phyloP scores from a whole-genome alignment of 2,329 filamentous ascomycete genomes.

The Cylindrodendrum hubeiense region DNA sequence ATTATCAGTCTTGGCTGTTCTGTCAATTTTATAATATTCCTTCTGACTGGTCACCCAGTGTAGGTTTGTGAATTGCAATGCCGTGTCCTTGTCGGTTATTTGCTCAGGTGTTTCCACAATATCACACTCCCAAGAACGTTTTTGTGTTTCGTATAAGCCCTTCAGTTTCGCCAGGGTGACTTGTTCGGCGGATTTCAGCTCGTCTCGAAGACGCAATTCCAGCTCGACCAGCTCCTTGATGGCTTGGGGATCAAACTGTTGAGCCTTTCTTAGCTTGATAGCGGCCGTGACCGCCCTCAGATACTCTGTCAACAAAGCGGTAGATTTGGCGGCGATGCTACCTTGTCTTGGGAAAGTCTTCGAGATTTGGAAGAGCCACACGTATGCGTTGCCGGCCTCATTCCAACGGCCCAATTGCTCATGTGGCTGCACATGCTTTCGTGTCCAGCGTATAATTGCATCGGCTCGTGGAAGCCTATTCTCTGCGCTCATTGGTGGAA shows the following conservation, averaged over 20 bases:
- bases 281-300: slow-evolving; percentile 24
- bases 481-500: background rate
- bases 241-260: background rate
- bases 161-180: background rate
- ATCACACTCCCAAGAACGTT: background rate
- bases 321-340: slow-evolving; percentile 19
- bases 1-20: too few relatives aligned
- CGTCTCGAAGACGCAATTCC: background rate
- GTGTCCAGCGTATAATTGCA: slow-evolving; percentile 22
- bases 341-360: too few relatives aligned
- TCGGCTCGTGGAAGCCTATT: slow-evolving; percentile 6
- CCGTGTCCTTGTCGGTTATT: too few relatives aligned
- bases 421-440: slow-evolving; percentile 24
- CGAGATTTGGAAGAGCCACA: slow-evolving; percentile 29
- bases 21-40: too few relatives aligned
- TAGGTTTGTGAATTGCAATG: background rate
- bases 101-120: background rate
- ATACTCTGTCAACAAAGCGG: slow-evolving; percentile 33
- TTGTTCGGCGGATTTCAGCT: background rate
- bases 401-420: slow-evolving; percentile 28
- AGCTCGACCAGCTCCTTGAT: background rate
- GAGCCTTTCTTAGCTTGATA: slow-evolving; percentile 14
- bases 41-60: background rate
- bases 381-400: slow-evolving; percentile 23
- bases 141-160: background rate